phyloP scores from a whole-genome alignment of 306 rosid genomes.

The Gleditsia sinensis region DNA sequence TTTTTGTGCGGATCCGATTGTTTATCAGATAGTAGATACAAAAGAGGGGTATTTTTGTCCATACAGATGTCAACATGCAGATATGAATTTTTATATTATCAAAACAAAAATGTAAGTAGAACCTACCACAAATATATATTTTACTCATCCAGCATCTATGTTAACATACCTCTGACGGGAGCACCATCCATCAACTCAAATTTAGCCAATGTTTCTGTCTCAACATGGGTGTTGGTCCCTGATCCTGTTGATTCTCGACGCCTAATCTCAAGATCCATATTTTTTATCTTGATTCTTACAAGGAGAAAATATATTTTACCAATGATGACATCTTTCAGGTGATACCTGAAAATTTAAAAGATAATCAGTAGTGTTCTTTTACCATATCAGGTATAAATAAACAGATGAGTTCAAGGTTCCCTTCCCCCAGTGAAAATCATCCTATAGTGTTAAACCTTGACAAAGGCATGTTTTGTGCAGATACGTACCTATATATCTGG shows the following conservation, averaged over 20 bases:
- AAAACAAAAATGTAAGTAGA: background rate
- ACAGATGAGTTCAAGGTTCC: constrained; percentile 7
- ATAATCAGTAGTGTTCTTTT: background rate
- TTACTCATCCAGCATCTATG: constrained; percentile 3
- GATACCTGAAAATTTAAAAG: constrained; percentile 69
- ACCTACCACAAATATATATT: background rate
- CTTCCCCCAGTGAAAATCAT: background rate
- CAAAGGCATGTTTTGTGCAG: constrained; percentile 6
- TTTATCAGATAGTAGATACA: no score
- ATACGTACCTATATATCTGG: constrained; percentile 22
- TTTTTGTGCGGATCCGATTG: no score
- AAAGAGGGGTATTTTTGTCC: no score
- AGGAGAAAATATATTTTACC: constrained; percentile 97
- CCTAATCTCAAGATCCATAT: constrained; percentile 97
- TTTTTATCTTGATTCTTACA: constrained; percentile 97
- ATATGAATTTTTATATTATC: background rate
- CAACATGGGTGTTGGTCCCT: constrained; percentile 97
- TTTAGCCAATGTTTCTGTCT: constrained; percentile 97
- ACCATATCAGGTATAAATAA: background rate
- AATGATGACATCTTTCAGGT: constrained; percentile 90
- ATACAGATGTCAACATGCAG: background rate
- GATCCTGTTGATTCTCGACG: constrained; percentile 98
- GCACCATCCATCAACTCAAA: constrained; percentile 99
- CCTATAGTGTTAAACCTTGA: background rate
- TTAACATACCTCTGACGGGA: constrained; percentile 89